phyloP scores from a whole-genome alignment of 371 early-diverging fungal species.

The Zopfochytrium polystomum region DNA sequence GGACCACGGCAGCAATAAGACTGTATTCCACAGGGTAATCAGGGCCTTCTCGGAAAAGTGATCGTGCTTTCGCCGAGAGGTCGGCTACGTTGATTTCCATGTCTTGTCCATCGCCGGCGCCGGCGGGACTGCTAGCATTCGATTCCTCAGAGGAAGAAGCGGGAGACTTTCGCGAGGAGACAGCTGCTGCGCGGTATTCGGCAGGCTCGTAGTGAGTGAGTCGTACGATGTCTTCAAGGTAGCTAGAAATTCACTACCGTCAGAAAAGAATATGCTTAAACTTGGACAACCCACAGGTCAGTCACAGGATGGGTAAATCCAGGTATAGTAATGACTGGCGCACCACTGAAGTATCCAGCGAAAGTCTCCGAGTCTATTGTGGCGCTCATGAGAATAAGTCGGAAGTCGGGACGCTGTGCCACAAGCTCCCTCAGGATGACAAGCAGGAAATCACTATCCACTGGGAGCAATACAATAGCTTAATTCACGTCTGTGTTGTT shows the following conservation, averaged over 20 bases:
- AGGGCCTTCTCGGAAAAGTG: too few species aligned
- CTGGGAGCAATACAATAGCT: conserved; percentile 11
- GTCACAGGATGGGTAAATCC: conserved; percentile 79
- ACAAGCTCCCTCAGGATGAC: conserved; percentile 40
- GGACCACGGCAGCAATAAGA: conserved; percentile 58
- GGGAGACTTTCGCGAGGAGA: too few species aligned
- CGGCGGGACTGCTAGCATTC: too few species aligned
- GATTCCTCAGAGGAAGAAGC: too few species aligned
- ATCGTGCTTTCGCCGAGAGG: too few species aligned
- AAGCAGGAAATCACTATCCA: conserved; percentile 59
- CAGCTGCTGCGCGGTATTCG: too few species aligned
- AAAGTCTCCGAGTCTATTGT: conserved; percentile 46
- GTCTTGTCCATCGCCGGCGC: too few species aligned
- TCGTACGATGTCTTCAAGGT: conserved; percentile 40
- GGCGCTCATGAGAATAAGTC: conserved; percentile 61
- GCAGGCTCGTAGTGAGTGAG: too few species aligned
- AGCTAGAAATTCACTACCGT: conserved; percentile 4
- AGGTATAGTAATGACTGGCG: conserved; percentile 70
- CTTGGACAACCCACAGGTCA: conserved; percentile 43
- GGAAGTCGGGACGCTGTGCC: conserved; percentile 17
- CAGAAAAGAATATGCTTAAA: not conserved
- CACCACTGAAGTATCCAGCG: conserved; percentile 47
- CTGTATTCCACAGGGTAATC: conserved; percentile 66
- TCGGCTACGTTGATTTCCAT: too few species aligned
- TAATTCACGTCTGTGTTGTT: conserved; percentile 23